Evolutionary conservation across 495 filamentous ascomycete species (phyloP).

Genomic region (Aspergillus nanangensis): DNA sequence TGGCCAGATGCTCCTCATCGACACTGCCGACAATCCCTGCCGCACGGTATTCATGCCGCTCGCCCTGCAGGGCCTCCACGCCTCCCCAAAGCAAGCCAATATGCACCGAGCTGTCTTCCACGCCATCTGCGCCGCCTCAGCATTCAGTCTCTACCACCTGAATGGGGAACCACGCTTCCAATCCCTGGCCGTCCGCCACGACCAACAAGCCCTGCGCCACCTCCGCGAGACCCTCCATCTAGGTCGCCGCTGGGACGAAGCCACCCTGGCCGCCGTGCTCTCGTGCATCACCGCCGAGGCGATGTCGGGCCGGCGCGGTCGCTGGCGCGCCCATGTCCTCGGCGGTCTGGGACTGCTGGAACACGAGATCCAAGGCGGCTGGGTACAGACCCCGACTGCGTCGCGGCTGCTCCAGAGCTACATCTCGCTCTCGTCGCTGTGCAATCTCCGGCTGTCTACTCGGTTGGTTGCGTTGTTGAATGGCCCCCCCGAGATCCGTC

Average conservation of each 20-base stretch:
- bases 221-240: slow-evolving; percentile 15
- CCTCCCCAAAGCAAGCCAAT: slow-evolving; percentile 8
- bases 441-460: slow-evolving; percentile 19
- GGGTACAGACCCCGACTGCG: slow-evolving; percentile 15
- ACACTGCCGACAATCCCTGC: slow-evolving; percentile 21
- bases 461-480: slow-evolving; percentile 15
- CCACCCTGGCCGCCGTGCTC: slow-evolving; percentile 17
- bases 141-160: slow-evolving; percentile 23
- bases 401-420: slow-evolving; percentile 22
- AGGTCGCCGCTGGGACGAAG: slow-evolving; percentile 15
- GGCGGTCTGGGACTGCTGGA: slow-evolving; percentile 22
- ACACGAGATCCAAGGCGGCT: slow-evolving; percentile 16
- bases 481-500: slow-evolving; percentile 12
- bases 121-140: slow-evolving; percentile 28
- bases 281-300: slow-evolving; percentile 23
- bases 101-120: slow-evolving; percentile 25
- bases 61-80: slow-evolving; percentile 19
- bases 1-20: slow-evolving; percentile 22
- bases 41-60: slow-evolving; percentile 22
- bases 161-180: slow-evolving; percentile 17
- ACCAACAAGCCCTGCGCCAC: slow-evolving; percentile 20
- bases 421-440: slow-evolving; percentile 21
- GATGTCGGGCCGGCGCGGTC: slow-evolving; percentile 22
- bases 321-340: slow-evolving; percentile 23
- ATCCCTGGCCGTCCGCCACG: slow-evolving; percentile 21